phyloP scores from a whole-genome alignment of 2,329 filamentous ascomycete genomes.

The Corinectria fuckeliana region DNA sequence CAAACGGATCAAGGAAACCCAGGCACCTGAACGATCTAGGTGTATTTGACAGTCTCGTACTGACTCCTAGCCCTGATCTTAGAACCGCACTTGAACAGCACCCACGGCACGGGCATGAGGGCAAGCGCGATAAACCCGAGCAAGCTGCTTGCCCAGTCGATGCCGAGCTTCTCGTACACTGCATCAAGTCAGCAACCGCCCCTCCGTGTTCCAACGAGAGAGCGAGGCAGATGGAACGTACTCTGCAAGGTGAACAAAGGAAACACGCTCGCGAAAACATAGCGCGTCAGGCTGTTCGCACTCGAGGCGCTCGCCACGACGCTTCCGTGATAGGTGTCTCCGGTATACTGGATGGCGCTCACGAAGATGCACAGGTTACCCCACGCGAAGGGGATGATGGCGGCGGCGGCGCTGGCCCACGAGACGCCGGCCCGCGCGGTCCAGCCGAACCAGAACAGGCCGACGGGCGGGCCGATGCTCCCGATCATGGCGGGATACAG shows the following conservation, averaged over 20 bases:
- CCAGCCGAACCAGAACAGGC: conserved; percentile 69
- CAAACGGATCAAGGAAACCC: no score
- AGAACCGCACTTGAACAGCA: conserved; percentile 57
- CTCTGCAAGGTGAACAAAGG: conserved; percentile 67
- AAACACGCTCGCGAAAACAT: conserved; percentile 61
- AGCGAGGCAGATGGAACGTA: conserved; percentile 43
- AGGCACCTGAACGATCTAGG: background rate
- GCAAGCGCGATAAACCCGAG: conserved; percentile 55
- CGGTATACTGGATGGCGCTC: conserved; percentile 57
- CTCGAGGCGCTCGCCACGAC: conserved; percentile 64
- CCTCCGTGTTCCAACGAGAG: fast-evolving
- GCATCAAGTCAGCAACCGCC: conserved; percentile 15
- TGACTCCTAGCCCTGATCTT: conserved; percentile 33
- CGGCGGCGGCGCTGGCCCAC: conserved; percentile 58
- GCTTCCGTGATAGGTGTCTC: conserved; percentile 62
- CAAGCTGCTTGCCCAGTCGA: conserved; percentile 55
- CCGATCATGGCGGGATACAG: conserved; percentile 66
- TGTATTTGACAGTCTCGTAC: conserved; percentile 45
- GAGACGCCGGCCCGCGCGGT: conserved; percentile 52
- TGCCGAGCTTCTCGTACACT: conserved; percentile 54
- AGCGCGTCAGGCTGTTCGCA: conserved; percentile 65
- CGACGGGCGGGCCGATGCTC: conserved; percentile 57
- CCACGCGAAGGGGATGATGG: conserved; percentile 64
- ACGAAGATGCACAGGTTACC: conserved; percentile 67
- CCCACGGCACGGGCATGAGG: conserved; percentile 59